phyloP scores from a whole-genome alignment of 345 rosid genomes.

The Reutealis trisperma region DNA sequence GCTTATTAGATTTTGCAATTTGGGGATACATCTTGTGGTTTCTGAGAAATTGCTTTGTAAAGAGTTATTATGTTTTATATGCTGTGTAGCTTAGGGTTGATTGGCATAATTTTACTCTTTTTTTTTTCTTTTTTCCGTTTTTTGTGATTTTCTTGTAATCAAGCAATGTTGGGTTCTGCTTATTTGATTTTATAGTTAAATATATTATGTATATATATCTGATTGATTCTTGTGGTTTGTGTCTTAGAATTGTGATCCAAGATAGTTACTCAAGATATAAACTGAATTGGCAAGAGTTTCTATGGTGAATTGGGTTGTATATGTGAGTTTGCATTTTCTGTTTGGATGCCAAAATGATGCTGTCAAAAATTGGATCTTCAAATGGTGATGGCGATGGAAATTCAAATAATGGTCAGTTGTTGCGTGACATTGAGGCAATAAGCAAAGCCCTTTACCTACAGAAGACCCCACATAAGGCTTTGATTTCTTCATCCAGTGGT shows the following conservation, averaged over 20 bases:
- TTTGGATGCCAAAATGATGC: constrained; percentile 41
- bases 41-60: background rate
- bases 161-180: background rate
- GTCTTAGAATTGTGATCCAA: constrained; percentile 4
- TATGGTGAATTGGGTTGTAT: constrained; percentile 19
- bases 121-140: background rate
- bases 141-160: background rate
- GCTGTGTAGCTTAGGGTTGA: background rate
- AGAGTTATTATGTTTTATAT: background rate
- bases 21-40: background rate
- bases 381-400: constrained; percentile 28
- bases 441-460: constrained; percentile 67
- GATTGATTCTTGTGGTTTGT: background rate
- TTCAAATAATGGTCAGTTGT: constrained; percentile 48
- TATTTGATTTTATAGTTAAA: background rate
- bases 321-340: constrained; percentile 2
- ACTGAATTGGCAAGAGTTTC: constrained; percentile 12
- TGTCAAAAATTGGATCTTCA: constrained; percentile 35
- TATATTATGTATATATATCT: constrained; percentile 10
- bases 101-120: background rate
- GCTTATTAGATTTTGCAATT: background rate
- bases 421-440: constrained; percentile 79
- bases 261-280: constrained; percentile 10
- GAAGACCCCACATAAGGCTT: constrained; percentile 39
- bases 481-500: constrained; percentile 39